A percentile compares a stretch with the other conserved stretches of the same genome.
These are phyloP conservation scores for Naganishia antarctica DNA, from an alignment of 768 basidiomycete genomes.

Conservation along the genomic window DNA sequence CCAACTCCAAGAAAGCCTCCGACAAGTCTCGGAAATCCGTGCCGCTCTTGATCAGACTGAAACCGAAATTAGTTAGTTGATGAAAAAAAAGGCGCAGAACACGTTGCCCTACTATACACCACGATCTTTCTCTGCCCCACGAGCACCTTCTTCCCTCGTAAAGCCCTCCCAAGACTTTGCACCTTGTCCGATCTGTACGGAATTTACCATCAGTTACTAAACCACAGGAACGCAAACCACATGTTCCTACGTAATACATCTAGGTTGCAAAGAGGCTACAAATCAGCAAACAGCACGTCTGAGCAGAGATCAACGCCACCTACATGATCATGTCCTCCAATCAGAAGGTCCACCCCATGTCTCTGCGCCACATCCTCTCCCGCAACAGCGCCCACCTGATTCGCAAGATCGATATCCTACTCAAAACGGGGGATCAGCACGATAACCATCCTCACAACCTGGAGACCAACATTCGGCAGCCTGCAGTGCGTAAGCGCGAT, in stretches of 20 bases:
- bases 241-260: slow-evolving; percentile 22
- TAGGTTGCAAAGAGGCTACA: neutral
- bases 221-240: too few relatives aligned
- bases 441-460: too few relatives aligned
- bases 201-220: neutral
- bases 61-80: neutral
- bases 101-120: slow-evolving; percentile 29
- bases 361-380: slow-evolving; percentile 53
- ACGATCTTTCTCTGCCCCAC: slow-evolving; percentile 38
- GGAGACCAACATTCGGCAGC: slow-evolving; percentile 51
- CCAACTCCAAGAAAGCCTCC: slow-evolving; percentile 63
- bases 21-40: slow-evolving; percentile 84
- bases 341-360: slow-evolving; percentile 76
- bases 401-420: slow-evolving; percentile 46
- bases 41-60: slow-evolving; percentile 66
- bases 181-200: slow-evolving; percentile 40
- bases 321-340: slow-evolving; percentile 81
- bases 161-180: slow-evolving; percentile 43
- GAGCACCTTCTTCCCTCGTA: slow-evolving; percentile 34
- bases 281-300: neutral
- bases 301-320: neutral
- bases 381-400: slow-evolving; percentile 43
- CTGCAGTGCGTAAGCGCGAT: slow-evolving; percentile 81
- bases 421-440: neutral
- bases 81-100: slow-evolving; percentile 23